These are phyloP conservation scores for Nakazawaea molendinolei DNA, from an alignment of 805 yeast species.

Conservation along the genomic window DNA sequence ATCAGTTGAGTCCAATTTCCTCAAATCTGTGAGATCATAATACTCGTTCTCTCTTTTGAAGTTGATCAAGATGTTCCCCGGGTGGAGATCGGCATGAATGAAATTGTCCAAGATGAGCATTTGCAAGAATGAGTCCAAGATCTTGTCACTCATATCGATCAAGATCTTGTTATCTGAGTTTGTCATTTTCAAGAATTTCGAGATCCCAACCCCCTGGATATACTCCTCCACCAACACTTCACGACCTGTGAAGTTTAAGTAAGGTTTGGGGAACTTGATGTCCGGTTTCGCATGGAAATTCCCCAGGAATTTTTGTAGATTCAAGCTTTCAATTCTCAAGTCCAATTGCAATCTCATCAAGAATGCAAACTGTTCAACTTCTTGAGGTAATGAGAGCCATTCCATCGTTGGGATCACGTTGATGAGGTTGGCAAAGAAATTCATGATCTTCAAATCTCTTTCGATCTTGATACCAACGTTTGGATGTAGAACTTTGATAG, in stretches of 20 bases:
- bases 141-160: conserved; percentile 67
- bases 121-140: conserved; percentile 84
- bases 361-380: conserved; percentile 79
- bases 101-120: conserved; percentile 93
- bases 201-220: conserved; percentile 79
- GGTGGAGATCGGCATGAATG: conserved; percentile 94
- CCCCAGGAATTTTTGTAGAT: conserved; percentile 61
- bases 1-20: too few species aligned
- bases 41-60: conserved; percentile 46
- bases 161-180: conserved; percentile 45
- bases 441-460: conserved; percentile 82
- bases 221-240: conserved; percentile 81
- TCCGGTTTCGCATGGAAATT: conserved; percentile 56
- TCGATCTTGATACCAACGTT: conserved; percentile 62
- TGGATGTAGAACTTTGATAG: conserved; percentile 92
- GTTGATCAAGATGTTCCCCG: conserved; percentile 85
- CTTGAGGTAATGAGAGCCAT: conserved; percentile 93
- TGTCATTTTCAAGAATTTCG: conserved; percentile 48
- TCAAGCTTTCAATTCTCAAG: conserved; percentile 81
- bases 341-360: conserved; percentile 89
- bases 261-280: conserved; percentile 78
- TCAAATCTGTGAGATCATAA: too few species aligned
- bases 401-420: conserved; percentile 89
- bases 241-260: conserved; percentile 54
- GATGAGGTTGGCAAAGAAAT: conserved; percentile 63